Base-by-base conservation (phyloP, 805 yeast genomes). In the Helenozyma baotianmanensis region DNA sequence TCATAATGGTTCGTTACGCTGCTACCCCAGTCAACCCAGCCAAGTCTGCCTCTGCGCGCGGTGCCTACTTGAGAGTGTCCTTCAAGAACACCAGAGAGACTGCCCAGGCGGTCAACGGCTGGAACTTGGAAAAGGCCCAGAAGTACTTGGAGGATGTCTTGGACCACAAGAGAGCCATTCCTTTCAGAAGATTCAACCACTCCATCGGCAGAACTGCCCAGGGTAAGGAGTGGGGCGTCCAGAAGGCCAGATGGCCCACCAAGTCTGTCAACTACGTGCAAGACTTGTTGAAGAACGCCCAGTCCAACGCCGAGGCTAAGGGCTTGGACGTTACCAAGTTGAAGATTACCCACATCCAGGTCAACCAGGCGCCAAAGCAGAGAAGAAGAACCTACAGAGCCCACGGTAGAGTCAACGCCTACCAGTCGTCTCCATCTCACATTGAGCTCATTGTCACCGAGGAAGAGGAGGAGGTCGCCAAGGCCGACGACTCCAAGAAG, bases 351-450 rank as follows among this genome's bases (percentile, higher is more conserved):
- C 97, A 92, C 85, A 90, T 92, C 69, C 98, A 92, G 80, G 98
- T 90, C 65, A 92, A 92, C 95, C 96, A 88, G 72, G 98, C 98
- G 63, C 98, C 99, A 76, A 88, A 88, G 78, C 95, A 87, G 78
- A 92, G 97, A 82, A 90, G 99, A 80, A 88, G 99, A 79, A 92
- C 98, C 65, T 92, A 78, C 96, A 89, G 99, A 83, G 99, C 99
- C 62, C 97, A 90, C 83, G 99, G 99, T 85, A 92, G 98, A 83
- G 86, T 88, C 70, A 92, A 90, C 77, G 95, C 96, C 62, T 92
- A 88, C 92, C 94, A 88, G 78, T 86, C 97, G 45, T 78, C 89
- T 61, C 98, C 98, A 69, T 89, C 94, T 63, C 99, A 92, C 85
- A 90, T 92, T 70, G 98, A 92, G 80, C 78, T 92, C 65, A 81